Evolutionary conservation across 257 asterid genomes (phyloP).

Genomic region (Thymus mandschuricus): DNA sequence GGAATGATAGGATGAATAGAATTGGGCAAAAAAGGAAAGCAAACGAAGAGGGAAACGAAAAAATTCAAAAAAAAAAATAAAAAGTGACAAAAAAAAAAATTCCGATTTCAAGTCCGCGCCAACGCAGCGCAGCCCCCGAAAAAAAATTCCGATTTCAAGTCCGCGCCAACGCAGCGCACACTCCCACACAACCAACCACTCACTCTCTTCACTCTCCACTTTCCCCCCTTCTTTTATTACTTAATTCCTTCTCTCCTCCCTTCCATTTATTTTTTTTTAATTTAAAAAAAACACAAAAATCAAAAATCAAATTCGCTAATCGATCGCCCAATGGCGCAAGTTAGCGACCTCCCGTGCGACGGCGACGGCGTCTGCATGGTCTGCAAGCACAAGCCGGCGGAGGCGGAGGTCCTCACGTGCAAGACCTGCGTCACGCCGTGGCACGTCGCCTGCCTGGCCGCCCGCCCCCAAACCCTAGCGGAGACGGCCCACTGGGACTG

Average conservation of each 20-base stretch:
- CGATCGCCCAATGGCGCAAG: constrained; percentile 54
- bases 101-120: constrained; percentile 45
- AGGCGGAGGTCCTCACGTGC: constrained; percentile 60
- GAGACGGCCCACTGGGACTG: constrained; percentile 72
- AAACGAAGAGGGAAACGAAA: constrained; percentile 36
- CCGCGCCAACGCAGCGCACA: no score
- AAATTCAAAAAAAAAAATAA: constrained; percentile 35
- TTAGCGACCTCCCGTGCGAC: constrained; percentile 77
- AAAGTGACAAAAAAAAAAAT: background rate
- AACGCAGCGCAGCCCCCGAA: constrained; percentile 28
- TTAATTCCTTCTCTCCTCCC: background rate
- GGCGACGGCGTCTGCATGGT: constrained; percentile 87
- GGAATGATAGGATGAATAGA: no score
- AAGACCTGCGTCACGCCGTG: constrained; percentile 81
- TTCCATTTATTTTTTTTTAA: no score
- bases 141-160: constrained; percentile 6
- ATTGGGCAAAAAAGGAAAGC: no score
- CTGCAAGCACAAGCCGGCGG: constrained; percentile 56
- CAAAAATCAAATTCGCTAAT: background rate
- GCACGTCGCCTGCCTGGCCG: constrained; percentile 75
- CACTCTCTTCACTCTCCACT: constrained; percentile 30
- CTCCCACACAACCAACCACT: constrained; percentile 36
- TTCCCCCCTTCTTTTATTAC: constrained; percentile 20
- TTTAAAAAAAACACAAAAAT: background rate
- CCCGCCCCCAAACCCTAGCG: constrained; percentile 51